Base-by-base conservation (phyloP, 176 grass and related monocot species). In the Aegilops bicornis region DNA sequence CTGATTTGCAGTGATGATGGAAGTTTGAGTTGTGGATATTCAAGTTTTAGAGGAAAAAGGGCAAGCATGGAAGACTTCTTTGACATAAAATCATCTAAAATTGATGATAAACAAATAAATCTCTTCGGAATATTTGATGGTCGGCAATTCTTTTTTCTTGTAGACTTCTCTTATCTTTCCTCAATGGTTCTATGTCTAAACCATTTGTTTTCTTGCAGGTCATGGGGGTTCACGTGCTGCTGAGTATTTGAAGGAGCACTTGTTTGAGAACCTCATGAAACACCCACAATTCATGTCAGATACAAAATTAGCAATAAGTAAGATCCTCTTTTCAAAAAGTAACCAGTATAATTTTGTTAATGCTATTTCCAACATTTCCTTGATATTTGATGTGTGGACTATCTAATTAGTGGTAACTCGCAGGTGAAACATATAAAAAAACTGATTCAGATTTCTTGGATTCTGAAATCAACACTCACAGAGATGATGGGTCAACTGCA, bases 41-140 rank as follows among this genome's bases (percentile, higher is more conserved):
- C 93, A 60, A 98, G 97, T 88, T 98, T 98, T 89, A 90, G 90
- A 90, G 97, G 97, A 87, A 96, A 90, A 89, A 96, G 97, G 82
- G 97, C 94, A 83, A 96, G 76, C 86, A 98, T 98, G 97, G 97
- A 98, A 78, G 97, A 98, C 89, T 96, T 92, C 65, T 96, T 90
- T 92, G 97, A 98, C 88, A 90, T 93, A 84, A 98, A 98, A 89
- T 94, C 89, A 78, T 92, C 88, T 37, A 88, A 88, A 88, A 92
- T 96, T 52, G 92, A 88, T 86, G 92, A 95, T 75, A 90, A 92
- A 85, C 87, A 92, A 73, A 92, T 98, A 81, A 89, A 62, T 79
- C 92, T 98, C 88, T 98, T 98, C 36, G 97, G 96, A 85, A 96
- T 98, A 86, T 98, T 98, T 91, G 97, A 98, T 80, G 97, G 97